Evolutionary conservation across 106 monocot genomes (phyloP).

Genomic region (Dactylorhiza incarnata): DNA sequence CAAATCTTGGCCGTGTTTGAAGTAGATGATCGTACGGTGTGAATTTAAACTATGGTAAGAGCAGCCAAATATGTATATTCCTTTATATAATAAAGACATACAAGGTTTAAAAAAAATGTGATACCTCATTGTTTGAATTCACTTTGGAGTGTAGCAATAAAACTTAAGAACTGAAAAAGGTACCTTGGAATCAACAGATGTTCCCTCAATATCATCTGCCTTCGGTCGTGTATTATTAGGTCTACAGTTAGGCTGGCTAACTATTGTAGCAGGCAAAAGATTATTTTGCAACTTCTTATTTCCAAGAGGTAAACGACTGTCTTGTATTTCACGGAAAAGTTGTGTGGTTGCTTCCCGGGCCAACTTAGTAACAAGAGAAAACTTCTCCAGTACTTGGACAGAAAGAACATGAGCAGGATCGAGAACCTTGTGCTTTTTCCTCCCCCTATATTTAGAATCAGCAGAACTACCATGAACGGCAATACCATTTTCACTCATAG

Average conservation of each 20-base stretch:
- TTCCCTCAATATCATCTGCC: background rate
- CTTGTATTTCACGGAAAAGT: constrained; percentile 74
- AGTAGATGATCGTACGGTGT: no score
- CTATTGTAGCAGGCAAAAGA: constrained; percentile 5
- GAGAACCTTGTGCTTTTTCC: constrained; percentile 51
- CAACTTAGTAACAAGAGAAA: constrained; percentile 95
- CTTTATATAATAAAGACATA: no score
- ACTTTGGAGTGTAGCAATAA: background rate
- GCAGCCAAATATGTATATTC: no score
- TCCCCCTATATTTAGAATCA: constrained; percentile 35
- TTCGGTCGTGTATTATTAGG: background rate
- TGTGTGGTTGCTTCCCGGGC: constrained; percentile 90
- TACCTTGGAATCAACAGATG: constrained; percentile 1
- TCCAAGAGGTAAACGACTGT: constrained; percentile 25
- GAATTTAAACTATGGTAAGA: no score
- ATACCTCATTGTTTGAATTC: background rate
- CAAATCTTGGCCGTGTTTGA: no score
- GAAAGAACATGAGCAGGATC: constrained; percentile 86
- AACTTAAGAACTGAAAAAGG: background rate
- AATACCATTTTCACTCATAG: constrained; percentile 24
- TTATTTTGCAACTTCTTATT: constrained; percentile 37
- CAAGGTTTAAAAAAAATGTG: background rate
- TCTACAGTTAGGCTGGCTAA: constrained; percentile 12
- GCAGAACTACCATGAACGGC: constrained; percentile 19
- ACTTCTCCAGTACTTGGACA: constrained; percentile 93